These are phyloP conservation scores for Coemansia sp. DNA, from an alignment of 371 early-diverging fungal species.

Conservation along the genomic window DNA sequence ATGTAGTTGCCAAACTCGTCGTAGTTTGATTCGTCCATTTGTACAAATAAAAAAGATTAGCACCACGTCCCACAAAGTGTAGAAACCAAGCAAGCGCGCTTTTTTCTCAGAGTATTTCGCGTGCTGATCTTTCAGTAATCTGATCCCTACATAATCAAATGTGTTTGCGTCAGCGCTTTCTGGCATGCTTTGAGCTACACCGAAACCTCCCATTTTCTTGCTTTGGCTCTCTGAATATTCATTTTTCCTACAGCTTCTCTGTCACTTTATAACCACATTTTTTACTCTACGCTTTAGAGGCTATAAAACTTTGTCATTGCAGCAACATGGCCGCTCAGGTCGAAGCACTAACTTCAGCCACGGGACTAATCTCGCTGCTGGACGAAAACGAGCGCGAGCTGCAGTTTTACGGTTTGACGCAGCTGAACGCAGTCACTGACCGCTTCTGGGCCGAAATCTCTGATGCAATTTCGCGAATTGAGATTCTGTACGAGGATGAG, in stretches of 20 bases:
- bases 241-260: neutral
- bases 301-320: neutral
- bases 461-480: constrained; percentile 93
- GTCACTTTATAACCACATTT: neutral
- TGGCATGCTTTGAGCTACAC: neutral
- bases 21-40: constrained; percentile 81
- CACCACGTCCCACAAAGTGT: neutral
- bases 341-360: constrained; percentile 41
- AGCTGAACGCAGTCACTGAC: constrained; percentile 84
- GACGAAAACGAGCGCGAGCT: constrained; percentile 91
- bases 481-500: constrained; percentile 90
- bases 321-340: constrained; percentile 31
- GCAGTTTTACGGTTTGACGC: constrained; percentile 85
- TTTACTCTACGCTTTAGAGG: neutral
- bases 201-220: neutral
- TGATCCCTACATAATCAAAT: neutral
- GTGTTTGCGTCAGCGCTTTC: neutral
- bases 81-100: too few species aligned
- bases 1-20: constrained; percentile 99
- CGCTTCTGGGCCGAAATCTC: constrained; percentile 97
- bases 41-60: neutral
- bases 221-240: neutral
- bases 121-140: neutral
- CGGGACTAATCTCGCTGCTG: constrained; percentile 89
- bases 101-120: neutral